These are phyloP conservation scores for Shiraia sp. DNA, from an alignment of 2,329 filamentous ascomycete species.

Conservation along the genomic window DNA sequence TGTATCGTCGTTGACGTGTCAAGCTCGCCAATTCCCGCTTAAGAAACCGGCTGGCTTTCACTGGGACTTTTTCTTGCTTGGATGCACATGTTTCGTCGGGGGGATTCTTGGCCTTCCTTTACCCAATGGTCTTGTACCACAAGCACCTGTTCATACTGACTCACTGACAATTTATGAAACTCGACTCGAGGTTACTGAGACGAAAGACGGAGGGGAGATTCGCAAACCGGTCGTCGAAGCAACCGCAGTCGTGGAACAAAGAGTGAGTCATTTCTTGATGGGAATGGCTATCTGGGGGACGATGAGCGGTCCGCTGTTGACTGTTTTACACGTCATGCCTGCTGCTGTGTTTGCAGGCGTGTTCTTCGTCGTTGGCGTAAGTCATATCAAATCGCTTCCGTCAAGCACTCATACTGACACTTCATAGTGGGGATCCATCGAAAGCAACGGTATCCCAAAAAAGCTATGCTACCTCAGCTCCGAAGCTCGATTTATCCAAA, in stretches of 20 bases:
- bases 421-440: conserved; percentile 46
- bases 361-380: conserved; percentile 59
- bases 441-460: conserved; percentile 54
- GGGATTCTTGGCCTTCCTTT: conserved; percentile 58
- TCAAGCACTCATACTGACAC: conserved; percentile 2
- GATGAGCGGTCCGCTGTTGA: conserved; percentile 58
- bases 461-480: conserved; percentile 54
- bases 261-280: conserved; percentile 59
- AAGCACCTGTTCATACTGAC: conserved; percentile 61
- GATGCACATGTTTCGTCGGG: conserved; percentile 56
- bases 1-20: conserved; percentile 57
- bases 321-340: conserved; percentile 57
- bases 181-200: conserved; percentile 41
- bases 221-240: conserved; percentile 50
- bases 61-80: conserved; percentile 62
- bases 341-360: conserved; percentile 57
- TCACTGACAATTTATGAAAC: conserved; percentile 49
- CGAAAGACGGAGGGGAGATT: conserved; percentile 48
- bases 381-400: not conserved
- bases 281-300: conserved; percentile 57
- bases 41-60: conserved; percentile 61
- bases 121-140: conserved; percentile 59
- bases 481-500: conserved; percentile 53
- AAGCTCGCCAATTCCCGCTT: conserved; percentile 57
- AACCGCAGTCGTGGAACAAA: conserved; percentile 56